phyloP scores from a whole-genome alignment of 495 filamentous ascomycete species.

The Acidomyces sp. region DNA sequence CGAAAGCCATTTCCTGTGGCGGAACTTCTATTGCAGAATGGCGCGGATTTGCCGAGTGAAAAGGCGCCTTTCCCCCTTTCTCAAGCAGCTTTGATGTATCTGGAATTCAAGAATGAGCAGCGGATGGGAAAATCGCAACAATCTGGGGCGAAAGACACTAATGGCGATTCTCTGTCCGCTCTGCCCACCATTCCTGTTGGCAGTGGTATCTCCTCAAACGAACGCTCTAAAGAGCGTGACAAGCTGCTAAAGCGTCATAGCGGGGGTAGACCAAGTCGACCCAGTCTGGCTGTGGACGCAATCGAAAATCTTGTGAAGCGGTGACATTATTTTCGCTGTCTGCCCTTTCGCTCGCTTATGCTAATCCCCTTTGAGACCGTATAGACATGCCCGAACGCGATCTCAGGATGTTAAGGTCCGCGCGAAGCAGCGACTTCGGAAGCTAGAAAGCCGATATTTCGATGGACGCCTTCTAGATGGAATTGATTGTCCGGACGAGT shows the following conservation, averaged over 20 bases:
- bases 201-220: neutral
- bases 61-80: constrained; percentile 67
- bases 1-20: constrained; percentile 62
- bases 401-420: constrained; percentile 3
- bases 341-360: too few species aligned
- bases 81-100: constrained; percentile 61
- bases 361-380: constrained; percentile 4
- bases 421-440: neutral
- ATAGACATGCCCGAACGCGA: constrained; percentile 10
- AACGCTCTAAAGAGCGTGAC: constrained; percentile 9
- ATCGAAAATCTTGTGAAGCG: constrained; percentile 19
- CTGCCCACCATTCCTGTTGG: constrained; percentile 12
- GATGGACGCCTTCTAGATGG: neutral
- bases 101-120: constrained; percentile 60
- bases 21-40: constrained; percentile 87
- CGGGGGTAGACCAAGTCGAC: constrained; percentile 3
- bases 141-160: constrained; percentile 7
- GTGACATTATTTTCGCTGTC: too few species aligned
- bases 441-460: constrained; percentile 1
- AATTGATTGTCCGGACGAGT: neutral
- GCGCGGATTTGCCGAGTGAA: constrained; percentile 66
- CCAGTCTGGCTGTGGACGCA: constrained; percentile 11
- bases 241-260: constrained; percentile 11
- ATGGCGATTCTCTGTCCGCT: constrained; percentile 16
- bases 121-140: constrained; percentile 14